Evolutionary conservation across 495 filamentous ascomycete species (phyloP).

Genomic region (Lasiosphaeria hispida): DNA sequence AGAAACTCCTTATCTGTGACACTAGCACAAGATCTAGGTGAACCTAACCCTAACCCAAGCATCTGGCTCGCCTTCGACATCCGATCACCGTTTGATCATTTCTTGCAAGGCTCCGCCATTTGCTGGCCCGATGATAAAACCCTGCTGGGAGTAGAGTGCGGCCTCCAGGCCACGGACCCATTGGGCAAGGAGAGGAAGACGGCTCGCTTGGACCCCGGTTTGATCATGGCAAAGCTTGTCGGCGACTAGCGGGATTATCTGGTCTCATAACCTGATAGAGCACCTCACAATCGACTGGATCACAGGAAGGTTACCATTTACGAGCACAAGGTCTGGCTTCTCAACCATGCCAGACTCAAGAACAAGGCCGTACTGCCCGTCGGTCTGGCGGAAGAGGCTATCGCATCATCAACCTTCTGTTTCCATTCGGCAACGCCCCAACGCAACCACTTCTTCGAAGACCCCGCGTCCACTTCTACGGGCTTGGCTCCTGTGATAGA

Average conservation of each 20-base stretch:
- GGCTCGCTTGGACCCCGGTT: too few relatives aligned
- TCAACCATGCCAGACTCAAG: slow-evolving; percentile 11
- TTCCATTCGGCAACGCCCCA: slow-evolving; percentile 10
- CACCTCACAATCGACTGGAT: slow-evolving; percentile 17
- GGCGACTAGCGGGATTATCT: slow-evolving; percentile 9
- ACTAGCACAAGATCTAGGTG: too few relatives aligned
- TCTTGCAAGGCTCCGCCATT: too few relatives aligned
- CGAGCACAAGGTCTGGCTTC: slow-evolving; percentile 21
- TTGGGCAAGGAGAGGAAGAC: too few relatives aligned
- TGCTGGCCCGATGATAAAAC: too few relatives aligned
- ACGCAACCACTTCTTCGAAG: slow-evolving; percentile 6
- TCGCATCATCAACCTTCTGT: slow-evolving; percentile 20
- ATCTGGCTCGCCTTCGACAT: too few relatives aligned
- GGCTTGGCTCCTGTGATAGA: slow-evolving; percentile 13
- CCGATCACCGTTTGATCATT: too few relatives aligned
- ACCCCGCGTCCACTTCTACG: slow-evolving; percentile 14
- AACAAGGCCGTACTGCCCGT: slow-evolving; percentile 4
- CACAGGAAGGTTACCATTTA: slow-evolving; percentile 19
- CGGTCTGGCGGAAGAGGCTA: slow-evolving; percentile 10
- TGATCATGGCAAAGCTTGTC: background rate
- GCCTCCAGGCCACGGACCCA: too few relatives aligned
- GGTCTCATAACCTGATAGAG: slow-evolving; percentile 15
- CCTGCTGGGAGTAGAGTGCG: too few relatives aligned
- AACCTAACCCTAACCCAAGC: too few relatives aligned
- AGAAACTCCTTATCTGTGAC: too few relatives aligned